Evolutionary conservation across 495 filamentous ascomycete genomes (phyloP).

Genomic region (Xylaria sp.): DNA sequence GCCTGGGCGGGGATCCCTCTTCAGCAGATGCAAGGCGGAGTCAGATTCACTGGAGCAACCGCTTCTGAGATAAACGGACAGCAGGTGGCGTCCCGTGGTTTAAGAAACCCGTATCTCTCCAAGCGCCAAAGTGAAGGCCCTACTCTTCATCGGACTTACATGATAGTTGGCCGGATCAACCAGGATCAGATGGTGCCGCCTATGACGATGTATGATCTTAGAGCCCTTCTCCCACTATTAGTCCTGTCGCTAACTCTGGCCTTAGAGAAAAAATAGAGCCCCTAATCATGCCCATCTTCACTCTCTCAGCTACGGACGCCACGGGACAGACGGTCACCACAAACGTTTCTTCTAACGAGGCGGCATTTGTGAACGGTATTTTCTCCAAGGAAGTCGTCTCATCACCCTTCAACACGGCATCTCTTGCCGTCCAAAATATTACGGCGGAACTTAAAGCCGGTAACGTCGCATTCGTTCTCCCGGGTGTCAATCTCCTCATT

Average conservation of each 20-base stretch:
- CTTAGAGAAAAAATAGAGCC: constrained; percentile 53
- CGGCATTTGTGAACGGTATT: constrained; percentile 72
- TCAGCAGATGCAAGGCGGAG: constrained; percentile 61
- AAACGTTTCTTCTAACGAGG: constrained; percentile 67
- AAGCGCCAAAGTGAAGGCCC: constrained; percentile 15
- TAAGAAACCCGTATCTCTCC: constrained; percentile 14
- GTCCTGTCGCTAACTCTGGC: constrained; percentile 24
- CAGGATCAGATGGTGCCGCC: constrained; percentile 45
- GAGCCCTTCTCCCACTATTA: background rate
- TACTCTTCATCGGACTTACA: constrained; percentile 55
- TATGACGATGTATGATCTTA: constrained; percentile 49
- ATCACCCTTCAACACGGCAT: constrained; percentile 50
- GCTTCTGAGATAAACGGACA: constrained; percentile 51
- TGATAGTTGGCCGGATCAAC: constrained; percentile 62
- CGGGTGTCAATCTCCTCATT: constrained; percentile 69
- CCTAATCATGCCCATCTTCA: constrained; percentile 68
- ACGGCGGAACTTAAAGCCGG: constrained; percentile 45
- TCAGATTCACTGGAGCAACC: constrained; percentile 66
- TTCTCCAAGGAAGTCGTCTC: constrained; percentile 60
- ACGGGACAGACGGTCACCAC: constrained; percentile 58
- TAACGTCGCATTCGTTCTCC: constrained; percentile 65
- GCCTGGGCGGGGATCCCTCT: constrained; percentile 63
- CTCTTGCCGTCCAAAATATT: constrained; percentile 47
- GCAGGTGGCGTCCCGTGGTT: constrained; percentile 35
- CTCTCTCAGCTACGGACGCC: constrained; percentile 58